Evolutionary conservation across 257 asterid genomes (phyloP), one percentile per base, ranked within the genome.

Genomic region (Paulownia fortunei): DNA sequence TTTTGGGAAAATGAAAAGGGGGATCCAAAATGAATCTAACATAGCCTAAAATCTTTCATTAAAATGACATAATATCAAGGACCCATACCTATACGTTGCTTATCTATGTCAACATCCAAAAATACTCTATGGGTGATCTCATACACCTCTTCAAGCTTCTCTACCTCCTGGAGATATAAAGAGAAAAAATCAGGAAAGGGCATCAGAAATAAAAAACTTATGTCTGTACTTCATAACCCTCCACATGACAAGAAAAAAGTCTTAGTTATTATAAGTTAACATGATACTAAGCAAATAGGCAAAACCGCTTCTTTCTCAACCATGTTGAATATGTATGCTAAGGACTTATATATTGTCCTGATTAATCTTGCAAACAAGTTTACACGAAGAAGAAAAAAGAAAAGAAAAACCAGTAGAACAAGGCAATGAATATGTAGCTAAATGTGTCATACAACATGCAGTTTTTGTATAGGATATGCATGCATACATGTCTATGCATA

Each of bases 101-200:
- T 90, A 77, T 90, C 98, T 73, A 93, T 86, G 83, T 90, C 98
- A 83, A 93, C 95, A 86, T 90, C 98, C 88, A 92, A 84, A 88
- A 85, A 93, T 49, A 93, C 95, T 82, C 93, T 85, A 73, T 92
- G 91, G 47, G 96, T 91, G 78, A 92, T 80, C 78, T 93, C 93
- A 76, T 86, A 74, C 44, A 82, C 89, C 81, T 84, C 91, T 59
- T 88, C 91, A 21, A 81, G 88, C 80, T 66, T 74, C 72, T 80
- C 90, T 73, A 76, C 79, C 80, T 84, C 88, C 97, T 93, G 86
- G 60, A 76, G 23, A 83, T 70, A 42, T 59, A 49, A 59, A n/a
- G 30, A 55, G 41, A 1, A 59, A 0, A 44, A 5, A 61, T 49
- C 15, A 77, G 5, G 39, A 47, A 11, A 49, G 4, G 8, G 9